phyloP scores from a whole-genome alignment of 179 eudicot genomes.

The Carnegiea gigantea region DNA sequence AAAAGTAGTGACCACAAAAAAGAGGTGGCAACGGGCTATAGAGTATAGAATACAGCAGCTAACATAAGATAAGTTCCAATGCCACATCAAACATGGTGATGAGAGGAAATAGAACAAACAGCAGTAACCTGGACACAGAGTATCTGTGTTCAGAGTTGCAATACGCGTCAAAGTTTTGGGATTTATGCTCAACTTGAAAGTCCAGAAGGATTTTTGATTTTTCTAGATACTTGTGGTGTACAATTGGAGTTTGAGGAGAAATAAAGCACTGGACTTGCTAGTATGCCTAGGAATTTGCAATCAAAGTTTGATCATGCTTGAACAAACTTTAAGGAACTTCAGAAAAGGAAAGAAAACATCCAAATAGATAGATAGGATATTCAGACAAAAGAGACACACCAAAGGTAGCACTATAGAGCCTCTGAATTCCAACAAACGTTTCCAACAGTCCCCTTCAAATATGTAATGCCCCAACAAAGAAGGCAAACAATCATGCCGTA shows the following conservation, averaged over 20 bases:
- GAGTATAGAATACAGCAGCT: not conserved
- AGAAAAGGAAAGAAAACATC: not conserved
- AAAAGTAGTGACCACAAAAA: not conserved
- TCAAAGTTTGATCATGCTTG: not conserved
- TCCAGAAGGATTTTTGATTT: not conserved
- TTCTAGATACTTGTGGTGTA: not conserved
- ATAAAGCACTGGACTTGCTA: not conserved
- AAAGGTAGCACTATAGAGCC: not conserved
- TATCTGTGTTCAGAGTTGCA: not conserved
- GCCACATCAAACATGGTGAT: not conserved
- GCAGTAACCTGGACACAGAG: not conserved
- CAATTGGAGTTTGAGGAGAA: not conserved
- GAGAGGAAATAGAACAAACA: not conserved
- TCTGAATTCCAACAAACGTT: not conserved
- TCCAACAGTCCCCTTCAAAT: not conserved
- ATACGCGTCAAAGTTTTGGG: not conserved
- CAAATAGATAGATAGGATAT: not conserved
- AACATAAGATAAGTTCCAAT: too few relatives aligned
- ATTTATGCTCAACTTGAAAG: not conserved
- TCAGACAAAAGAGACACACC: not conserved
- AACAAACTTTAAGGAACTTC: not conserved
- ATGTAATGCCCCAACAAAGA: not conserved
- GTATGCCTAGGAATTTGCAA: not conserved
- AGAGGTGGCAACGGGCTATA: not conserved
- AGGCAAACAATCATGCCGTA: not conserved